Conservation (phyloP, 164 flowering plant genomes). For the Aristolochia fimbriata region DNA sequence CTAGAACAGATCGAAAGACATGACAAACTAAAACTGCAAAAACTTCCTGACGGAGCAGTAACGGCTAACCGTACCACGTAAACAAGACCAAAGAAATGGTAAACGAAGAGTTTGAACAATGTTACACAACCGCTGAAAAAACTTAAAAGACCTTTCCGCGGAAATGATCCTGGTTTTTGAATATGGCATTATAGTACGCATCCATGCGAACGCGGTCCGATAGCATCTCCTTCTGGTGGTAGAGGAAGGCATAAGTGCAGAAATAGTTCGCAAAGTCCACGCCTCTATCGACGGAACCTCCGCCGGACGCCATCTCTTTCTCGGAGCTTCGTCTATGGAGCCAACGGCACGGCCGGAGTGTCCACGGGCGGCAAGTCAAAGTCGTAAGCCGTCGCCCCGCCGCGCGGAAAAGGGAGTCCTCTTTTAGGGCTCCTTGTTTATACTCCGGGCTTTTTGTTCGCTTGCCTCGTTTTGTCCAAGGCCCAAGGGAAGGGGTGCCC, state of each 20-base stretch:
- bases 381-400: too few relatives aligned
- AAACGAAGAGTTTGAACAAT: too few relatives aligned
- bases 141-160: slow-evolving; percentile 48
- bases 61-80: too few relatives aligned
- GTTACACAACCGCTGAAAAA: neutral
- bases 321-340: neutral
- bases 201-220: slow-evolving; percentile 95
- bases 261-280: slow-evolving; percentile 93
- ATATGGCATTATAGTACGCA: slow-evolving; percentile 75
- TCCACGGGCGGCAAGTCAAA: too few relatives aligned
- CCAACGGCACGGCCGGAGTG: neutral
- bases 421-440: neutral
- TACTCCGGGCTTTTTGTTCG: too few relatives aligned
- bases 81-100: too few relatives aligned
- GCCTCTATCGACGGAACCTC: slow-evolving; percentile 57
- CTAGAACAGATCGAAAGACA: too few relatives aligned
- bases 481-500: too few relatives aligned
- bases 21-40: too few relatives aligned
- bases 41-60: too few relatives aligned
- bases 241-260: slow-evolving; percentile 90
- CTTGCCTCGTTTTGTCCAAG: too few relatives aligned
- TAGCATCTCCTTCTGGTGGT: slow-evolving; percentile 99
- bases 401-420: too few relatives aligned
- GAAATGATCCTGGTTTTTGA: slow-evolving; percentile 73
- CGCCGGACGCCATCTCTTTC: neutral